A percentile compares a stretch with the other conserved stretches of the same genome.
These are phyloP conservation scores for Leccinum truebloodii DNA, from an alignment of 768 basidiomycete species.

Conservation along the genomic window DNA sequence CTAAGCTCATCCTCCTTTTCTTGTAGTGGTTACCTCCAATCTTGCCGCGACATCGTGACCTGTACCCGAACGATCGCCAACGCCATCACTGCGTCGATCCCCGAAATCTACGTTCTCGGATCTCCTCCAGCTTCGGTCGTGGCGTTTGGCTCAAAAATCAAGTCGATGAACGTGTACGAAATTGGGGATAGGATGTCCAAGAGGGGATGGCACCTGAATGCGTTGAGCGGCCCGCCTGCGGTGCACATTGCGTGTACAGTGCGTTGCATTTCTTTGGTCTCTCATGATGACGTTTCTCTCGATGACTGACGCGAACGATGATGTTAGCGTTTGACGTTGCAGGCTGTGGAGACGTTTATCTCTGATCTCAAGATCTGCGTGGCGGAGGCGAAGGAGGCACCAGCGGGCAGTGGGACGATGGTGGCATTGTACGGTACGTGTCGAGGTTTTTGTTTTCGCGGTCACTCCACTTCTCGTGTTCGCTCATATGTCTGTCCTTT, in stretches of 20 bases:
- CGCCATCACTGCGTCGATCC: slow-evolving; percentile 64
- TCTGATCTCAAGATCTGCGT: slow-evolving; percentile 82
- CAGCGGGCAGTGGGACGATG: slow-evolving; percentile 82
- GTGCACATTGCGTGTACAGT: slow-evolving; percentile 96
- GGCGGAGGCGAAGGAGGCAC: slow-evolving; percentile 59
- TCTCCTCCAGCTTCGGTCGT: slow-evolving; percentile 89
- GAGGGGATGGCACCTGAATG: slow-evolving; percentile 92
- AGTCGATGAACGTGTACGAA: slow-evolving; percentile 64
- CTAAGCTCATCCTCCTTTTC: neutral
- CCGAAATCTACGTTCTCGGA: slow-evolving; percentile 87
- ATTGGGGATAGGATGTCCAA: slow-evolving; percentile 88
- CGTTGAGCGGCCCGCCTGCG: slow-evolving; percentile 72
- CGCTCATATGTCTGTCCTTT: neutral
- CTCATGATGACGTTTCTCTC: neutral
- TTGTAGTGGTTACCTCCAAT: slow-evolving; percentile 79
- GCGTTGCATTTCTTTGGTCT: slow-evolving; percentile 27
- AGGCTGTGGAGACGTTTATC: slow-evolving; percentile 74
- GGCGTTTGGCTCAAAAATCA: slow-evolving; percentile 74
- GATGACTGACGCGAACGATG: neutral
- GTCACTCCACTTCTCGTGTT: neutral
- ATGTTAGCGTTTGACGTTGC: slow-evolving; percentile 73
- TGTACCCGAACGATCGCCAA: slow-evolving; percentile 70
- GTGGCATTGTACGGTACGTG: slow-evolving; percentile 83
- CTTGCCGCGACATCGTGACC: slow-evolving; percentile 80
- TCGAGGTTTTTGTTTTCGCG: slow-evolving; percentile 6